These are phyloP conservation scores for Metschnikowia noctiluminum DNA, from an alignment of 805 yeast species.

Conservation along the genomic window DNA sequence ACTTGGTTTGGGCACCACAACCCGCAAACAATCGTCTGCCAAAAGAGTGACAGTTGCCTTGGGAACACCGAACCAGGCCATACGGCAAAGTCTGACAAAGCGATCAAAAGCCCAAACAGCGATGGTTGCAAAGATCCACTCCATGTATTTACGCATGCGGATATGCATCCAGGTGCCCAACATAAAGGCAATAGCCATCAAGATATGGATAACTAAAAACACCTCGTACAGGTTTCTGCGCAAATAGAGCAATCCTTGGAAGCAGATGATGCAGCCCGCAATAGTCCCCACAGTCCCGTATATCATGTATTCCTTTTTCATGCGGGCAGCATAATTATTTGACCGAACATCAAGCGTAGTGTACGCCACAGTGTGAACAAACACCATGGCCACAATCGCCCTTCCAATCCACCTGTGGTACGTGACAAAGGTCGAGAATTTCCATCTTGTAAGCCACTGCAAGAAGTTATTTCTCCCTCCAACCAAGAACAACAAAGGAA, in stretches of 20 bases:
- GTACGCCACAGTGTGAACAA: constrained; percentile 46
- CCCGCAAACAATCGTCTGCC: constrained; percentile 45
- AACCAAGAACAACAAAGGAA: constrained; percentile 54
- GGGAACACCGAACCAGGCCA: constrained; percentile 32
- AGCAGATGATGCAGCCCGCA: constrained; percentile 38
- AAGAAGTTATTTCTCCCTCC: constrained; percentile 76
- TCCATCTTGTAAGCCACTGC: constrained; percentile 56
- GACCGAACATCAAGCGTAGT: neutral
- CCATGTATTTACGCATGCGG: constrained; percentile 39
- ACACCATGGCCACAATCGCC: constrained; percentile 41
- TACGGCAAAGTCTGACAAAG: constrained; percentile 28
- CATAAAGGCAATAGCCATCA: constrained; percentile 43
- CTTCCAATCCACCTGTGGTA: constrained; percentile 68
- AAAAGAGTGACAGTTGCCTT: constrained; percentile 33
- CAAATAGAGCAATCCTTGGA: constrained; percentile 49
- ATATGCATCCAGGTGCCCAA: constrained; percentile 56
- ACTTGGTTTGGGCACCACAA: constrained; percentile 45
- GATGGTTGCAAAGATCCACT: constrained; percentile 36
- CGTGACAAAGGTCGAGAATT: constrained; percentile 55
- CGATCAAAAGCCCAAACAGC: constrained; percentile 43
- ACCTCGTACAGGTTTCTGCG: constrained; percentile 57
- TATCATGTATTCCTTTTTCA: constrained; percentile 18
- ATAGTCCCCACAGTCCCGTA: constrained; percentile 32
- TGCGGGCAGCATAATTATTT: neutral
- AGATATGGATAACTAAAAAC: constrained; percentile 42